Evolutionary conservation across 352 stramenopile genomes (phyloP).

Genomic region (Albugo laibachii): DNA sequence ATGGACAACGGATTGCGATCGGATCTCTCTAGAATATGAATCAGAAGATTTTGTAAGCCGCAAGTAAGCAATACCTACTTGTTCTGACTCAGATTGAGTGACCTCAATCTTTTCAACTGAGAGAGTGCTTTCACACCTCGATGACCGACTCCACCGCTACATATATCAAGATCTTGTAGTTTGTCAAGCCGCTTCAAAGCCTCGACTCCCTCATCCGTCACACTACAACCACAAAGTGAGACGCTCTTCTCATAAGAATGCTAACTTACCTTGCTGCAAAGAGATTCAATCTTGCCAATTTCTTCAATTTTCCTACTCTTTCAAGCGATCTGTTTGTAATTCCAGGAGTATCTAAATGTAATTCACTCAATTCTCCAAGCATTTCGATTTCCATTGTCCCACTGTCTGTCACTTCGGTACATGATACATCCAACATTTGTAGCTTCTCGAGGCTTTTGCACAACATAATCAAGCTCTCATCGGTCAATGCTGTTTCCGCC

Average conservation of each 20-base stretch:
- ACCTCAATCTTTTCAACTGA: slow-evolving; percentile 45
- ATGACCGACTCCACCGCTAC: slow-evolving; percentile 40
- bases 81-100: slow-evolving; percentile 72
- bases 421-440: slow-evolving; percentile 36
- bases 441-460: slow-evolving; percentile 23
- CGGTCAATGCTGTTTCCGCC: slow-evolving; percentile 33
- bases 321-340: slow-evolving; percentile 43
- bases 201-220: too few relatives aligned
- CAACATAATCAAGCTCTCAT: slow-evolving; percentile 34
- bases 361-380: slow-evolving; percentile 28
- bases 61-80: slow-evolving; percentile 10
- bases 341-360: slow-evolving; percentile 36
- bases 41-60: neutral
- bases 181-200: slow-evolving; percentile 18
- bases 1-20: slow-evolving; percentile 35
- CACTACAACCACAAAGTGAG: neutral
- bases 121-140: slow-evolving; percentile 50
- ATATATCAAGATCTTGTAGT: slow-evolving; percentile 43
- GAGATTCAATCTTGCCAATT: slow-evolving; percentile 38
- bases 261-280: slow-evolving; percentile 43
- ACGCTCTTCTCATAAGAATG: neutral
- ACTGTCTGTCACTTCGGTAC: slow-evolving; percentile 44
- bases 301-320: slow-evolving; percentile 26
- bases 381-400: slow-evolving; percentile 24
- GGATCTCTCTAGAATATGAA: slow-evolving; percentile 31